Percentiles rank a stretch among this genome's conserved stretches.
Conservation (phyloP, 148 eudicot species). For the Pharnaceum exiguum region DNA sequence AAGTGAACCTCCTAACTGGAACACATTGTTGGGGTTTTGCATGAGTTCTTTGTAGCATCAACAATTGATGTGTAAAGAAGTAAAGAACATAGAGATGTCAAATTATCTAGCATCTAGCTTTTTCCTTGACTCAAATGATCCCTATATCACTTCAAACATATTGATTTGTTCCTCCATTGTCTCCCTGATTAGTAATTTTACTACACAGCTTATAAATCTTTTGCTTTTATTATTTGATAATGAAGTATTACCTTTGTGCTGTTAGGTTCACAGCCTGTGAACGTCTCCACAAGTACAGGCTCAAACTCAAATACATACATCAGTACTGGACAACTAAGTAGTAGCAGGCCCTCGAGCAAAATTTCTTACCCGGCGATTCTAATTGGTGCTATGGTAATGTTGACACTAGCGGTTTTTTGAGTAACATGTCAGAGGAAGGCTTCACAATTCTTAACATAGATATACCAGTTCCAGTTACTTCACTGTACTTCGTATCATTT, state of each 20-base stretch:
- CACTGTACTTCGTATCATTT: neutral
- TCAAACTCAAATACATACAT: conserved; percentile 55
- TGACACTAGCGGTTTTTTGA: conserved; percentile 6
- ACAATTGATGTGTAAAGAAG: too few species aligned
- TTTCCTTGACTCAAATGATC: neutral
- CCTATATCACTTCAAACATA: too few species aligned
- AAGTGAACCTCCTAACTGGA: too few species aligned
- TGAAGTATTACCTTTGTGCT: neutral
- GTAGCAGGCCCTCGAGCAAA: conserved; percentile 33
- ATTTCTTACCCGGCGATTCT: conserved; percentile 16
- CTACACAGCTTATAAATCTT: neutral
- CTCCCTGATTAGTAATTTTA: too few species aligned
- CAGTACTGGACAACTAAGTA: conserved; percentile 55
- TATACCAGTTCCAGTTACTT: neutral
- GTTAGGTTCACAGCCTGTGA: conserved; percentile 67
- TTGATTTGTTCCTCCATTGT: too few species aligned
- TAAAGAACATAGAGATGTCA: too few species aligned
- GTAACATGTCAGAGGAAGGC: neutral
- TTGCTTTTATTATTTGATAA: neutral
- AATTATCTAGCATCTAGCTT: neutral
- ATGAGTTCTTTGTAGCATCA: too few species aligned
- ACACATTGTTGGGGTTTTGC: too few species aligned
- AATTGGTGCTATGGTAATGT: conserved; percentile 10
- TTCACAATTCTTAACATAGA: neutral
- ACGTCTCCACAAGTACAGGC: conserved; percentile 63